A percentile compares a stretch with the other conserved stretches of the same genome.
Conservation (phyloP, 805 yeast genomes). For the Lachancea waltii region DNA sequence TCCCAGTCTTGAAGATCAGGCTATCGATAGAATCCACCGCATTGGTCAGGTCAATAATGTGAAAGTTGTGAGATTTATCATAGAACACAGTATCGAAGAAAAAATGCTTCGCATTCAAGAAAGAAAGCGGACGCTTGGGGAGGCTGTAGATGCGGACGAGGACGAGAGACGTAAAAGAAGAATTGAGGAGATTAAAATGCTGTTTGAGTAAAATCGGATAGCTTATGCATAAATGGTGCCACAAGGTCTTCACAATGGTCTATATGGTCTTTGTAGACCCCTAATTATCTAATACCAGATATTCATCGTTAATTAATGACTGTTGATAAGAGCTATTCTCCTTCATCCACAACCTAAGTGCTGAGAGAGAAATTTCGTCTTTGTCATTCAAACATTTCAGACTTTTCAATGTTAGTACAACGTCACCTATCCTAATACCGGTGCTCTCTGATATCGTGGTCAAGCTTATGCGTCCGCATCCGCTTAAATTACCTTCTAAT, state of each 20-base stretch:
- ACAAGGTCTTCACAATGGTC: neutral
- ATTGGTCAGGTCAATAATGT: slow-evolving; percentile 81
- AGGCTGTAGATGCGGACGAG: slow-evolving; percentile 67
- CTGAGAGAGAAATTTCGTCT: slow-evolving; percentile 16
- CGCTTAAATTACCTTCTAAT: slow-evolving; percentile 36
- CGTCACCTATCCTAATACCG: slow-evolving; percentile 59
- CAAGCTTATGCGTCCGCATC: slow-evolving; percentile 34
- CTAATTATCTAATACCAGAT: slow-evolving; percentile 22
- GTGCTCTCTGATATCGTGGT: slow-evolving; percentile 48
- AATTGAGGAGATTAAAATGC: slow-evolving; percentile 64
- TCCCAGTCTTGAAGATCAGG: slow-evolving; percentile 87
- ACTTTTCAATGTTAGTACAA: slow-evolving; percentile 50
- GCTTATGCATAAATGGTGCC: neutral
- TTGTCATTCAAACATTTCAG: slow-evolving; percentile 40
- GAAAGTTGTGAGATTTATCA: slow-evolving; percentile 70
- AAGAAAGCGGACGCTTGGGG: slow-evolving; percentile 73
- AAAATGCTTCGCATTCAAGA: slow-evolving; percentile 86
- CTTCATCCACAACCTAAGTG: slow-evolving; percentile 17
- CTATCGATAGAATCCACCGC: slow-evolving; percentile 98
- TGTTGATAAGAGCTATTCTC: slow-evolving; percentile 6
- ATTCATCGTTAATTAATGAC: slow-evolving; percentile 22
- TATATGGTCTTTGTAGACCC: neutral
- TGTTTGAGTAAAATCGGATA: slow-evolving; percentile 40
- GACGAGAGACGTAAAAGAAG: slow-evolving; percentile 65
- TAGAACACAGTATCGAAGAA: slow-evolving; percentile 78